These are phyloP conservation scores for Geranomyces michiganensis DNA, from an alignment of 192 early-diverging fungal species.

Conservation along the genomic window DNA sequence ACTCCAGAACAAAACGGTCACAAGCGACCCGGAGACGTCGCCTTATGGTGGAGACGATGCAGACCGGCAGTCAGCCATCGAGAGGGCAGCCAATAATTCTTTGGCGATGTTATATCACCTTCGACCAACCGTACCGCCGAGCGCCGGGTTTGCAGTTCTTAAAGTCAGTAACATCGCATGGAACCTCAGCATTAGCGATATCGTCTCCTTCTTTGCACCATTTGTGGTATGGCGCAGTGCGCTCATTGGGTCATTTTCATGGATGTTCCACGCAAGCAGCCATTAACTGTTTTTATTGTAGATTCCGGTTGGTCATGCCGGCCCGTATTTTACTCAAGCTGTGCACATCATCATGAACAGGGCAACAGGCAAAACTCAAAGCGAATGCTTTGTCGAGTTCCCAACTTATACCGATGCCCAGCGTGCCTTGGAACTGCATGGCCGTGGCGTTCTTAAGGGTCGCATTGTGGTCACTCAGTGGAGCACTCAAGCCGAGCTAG, in stretches of 20 bases:
- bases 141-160: conserved; percentile 37
- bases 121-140: conserved; percentile 30
- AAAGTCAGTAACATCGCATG: conserved; percentile 42
- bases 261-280: not conserved
- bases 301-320: conserved; percentile 39
- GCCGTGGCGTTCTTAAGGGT: conserved; percentile 63
- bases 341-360: conserved; percentile 63
- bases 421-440: conserved; percentile 57
- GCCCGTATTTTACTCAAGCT: conserved; percentile 43
- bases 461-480: conserved; percentile 52
- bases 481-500: conserved; percentile 42
- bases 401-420: conserved; percentile 53
- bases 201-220: conserved; percentile 37
- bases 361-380: conserved; percentile 70
- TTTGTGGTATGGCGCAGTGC: conserved; percentile 8
- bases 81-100: not conserved
- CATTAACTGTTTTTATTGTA: not conserved
- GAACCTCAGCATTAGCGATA: conserved; percentile 41
- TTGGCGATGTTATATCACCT: conserved; percentile 27
- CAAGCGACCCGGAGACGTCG: not conserved
- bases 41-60: not conserved
- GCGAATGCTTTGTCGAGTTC: conserved; percentile 71
- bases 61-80: not conserved
- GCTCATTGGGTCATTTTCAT: not conserved
- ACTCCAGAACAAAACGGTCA: too few relatives aligned